Evolutionary conservation across 352 stramenopile species (phyloP).

Genomic region (Pythium sp.): DNA sequence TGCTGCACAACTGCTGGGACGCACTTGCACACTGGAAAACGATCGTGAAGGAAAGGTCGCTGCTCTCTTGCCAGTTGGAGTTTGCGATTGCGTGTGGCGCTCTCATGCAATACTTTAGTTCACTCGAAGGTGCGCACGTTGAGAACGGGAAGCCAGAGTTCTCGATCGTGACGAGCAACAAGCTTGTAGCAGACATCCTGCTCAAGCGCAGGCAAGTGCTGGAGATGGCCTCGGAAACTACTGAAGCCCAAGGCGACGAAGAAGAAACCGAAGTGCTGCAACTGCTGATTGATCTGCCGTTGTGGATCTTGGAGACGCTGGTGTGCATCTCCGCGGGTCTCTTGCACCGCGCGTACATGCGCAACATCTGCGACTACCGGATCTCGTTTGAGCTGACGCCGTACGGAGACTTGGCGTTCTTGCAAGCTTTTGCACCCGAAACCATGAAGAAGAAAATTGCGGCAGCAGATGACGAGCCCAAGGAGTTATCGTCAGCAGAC

Average conservation of each 20-base stretch:
- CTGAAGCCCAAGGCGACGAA: slow-evolving; percentile 15
- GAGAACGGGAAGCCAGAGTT: slow-evolving; percentile 10
- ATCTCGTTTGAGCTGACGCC: slow-evolving; percentile 79
- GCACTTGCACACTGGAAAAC: slow-evolving; percentile 40
- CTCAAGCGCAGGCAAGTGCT: slow-evolving; percentile 37
- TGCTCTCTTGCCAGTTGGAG: slow-evolving; percentile 31
- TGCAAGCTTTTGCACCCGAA: slow-evolving; percentile 71
- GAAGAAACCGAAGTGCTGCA: slow-evolving; percentile 22
- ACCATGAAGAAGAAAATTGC: slow-evolving; percentile 23
- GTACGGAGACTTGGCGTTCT: slow-evolving; percentile 74
- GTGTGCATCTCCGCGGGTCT: slow-evolving; percentile 66
- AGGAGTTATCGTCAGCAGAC: slow-evolving; percentile 16
- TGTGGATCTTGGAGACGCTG: slow-evolving; percentile 69
- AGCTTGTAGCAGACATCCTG: slow-evolving; percentile 42
- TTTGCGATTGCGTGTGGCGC: slow-evolving; percentile 46
- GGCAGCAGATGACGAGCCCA: slow-evolving; percentile 18
- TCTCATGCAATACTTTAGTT: slow-evolving; percentile 47
- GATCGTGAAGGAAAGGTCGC: slow-evolving; percentile 17
- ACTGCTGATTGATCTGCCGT: slow-evolving; percentile 48
- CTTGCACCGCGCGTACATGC: slow-evolving; percentile 67
- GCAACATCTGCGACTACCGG: slow-evolving; percentile 75
- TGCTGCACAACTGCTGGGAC: slow-evolving; percentile 55
- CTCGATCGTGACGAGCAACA: slow-evolving; percentile 31
- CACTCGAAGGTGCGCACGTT: slow-evolving; percentile 20
- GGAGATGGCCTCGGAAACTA: slow-evolving; percentile 6